phyloP scores from a whole-genome alignment of 495 filamentous ascomycete species.

The Lasiosphaeris hirsuta region DNA sequence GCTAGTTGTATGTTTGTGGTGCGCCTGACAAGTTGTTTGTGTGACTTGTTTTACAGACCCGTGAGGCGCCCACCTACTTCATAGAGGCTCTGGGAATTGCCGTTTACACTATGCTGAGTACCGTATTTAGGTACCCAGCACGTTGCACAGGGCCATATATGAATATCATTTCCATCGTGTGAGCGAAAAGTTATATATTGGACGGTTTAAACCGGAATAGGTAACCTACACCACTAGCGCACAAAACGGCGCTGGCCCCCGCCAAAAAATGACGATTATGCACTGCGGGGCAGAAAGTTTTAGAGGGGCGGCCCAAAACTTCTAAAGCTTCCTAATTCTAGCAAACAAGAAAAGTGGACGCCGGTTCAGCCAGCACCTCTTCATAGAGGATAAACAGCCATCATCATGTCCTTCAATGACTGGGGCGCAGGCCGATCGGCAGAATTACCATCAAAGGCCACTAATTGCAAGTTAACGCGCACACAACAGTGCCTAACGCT shows the following conservation, averaged over 20 bases:
- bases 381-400: not conserved
- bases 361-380: not conserved
- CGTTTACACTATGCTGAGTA: too few relatives aligned
- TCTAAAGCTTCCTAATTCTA: too few relatives aligned
- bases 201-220: not conserved
- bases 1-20: too few relatives aligned
- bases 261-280: not conserved
- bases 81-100: too few relatives aligned
- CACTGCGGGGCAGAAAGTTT: conserved; percentile 11
- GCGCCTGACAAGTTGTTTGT: too few relatives aligned
- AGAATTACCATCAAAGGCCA: not conserved
- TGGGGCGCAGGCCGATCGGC: conserved; percentile 4
- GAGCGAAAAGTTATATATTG: too few relatives aligned
- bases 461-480: not conserved
- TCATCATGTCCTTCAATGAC: conserved; percentile 8
- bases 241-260: not conserved
- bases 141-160: too few relatives aligned
- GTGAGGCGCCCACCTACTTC: too few relatives aligned
- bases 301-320: not conserved
- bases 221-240: not conserved
- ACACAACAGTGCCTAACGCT: not conserved
- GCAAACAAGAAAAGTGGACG: not conserved
- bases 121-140: too few relatives aligned
- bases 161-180: too few relatives aligned
- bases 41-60: too few relatives aligned